phyloP scores from a whole-genome alignment of 805 yeast species.

The Nakazawaea siamensis region DNA sequence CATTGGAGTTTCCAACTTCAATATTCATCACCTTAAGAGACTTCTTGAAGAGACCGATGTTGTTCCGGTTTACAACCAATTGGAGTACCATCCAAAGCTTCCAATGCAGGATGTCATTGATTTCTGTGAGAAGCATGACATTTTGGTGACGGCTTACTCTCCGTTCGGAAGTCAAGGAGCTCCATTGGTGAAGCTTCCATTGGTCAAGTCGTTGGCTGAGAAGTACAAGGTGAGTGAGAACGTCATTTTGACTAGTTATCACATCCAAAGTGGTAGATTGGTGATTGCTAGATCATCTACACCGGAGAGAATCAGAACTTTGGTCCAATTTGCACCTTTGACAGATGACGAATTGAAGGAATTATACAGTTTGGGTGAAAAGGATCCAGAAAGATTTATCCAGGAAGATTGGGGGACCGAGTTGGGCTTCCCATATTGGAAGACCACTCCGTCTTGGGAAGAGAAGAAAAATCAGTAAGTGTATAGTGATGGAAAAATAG shows the following conservation, averaged over 20 bases:
- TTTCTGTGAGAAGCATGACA: slow-evolving; percentile 27
- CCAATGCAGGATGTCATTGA: slow-evolving; percentile 31
- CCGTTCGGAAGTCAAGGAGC: slow-evolving; percentile 64
- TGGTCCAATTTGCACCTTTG: slow-evolving; percentile 26
- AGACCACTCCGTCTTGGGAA: slow-evolving; percentile 8
- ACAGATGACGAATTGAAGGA: slow-evolving; percentile 26
- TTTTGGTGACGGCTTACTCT: slow-evolving; percentile 44
- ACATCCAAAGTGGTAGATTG: slow-evolving; percentile 51
- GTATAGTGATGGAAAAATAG: background rate
- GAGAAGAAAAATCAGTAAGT: slow-evolving; percentile 1
- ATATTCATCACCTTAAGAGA: slow-evolving; percentile 28
- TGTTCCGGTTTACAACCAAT: slow-evolving; percentile 48
- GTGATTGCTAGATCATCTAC: slow-evolving; percentile 69
- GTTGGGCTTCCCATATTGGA: slow-evolving; percentile 27
- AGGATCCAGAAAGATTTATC: slow-evolving; percentile 24
- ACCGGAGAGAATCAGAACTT: slow-evolving; percentile 45
- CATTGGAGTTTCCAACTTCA: slow-evolving; percentile 49
- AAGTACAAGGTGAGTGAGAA: slow-evolving; percentile 45
- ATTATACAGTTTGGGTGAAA: slow-evolving; percentile 21
- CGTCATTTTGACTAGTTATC: slow-evolving; percentile 56
- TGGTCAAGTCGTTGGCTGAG: slow-evolving; percentile 43
- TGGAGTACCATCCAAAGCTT: slow-evolving; percentile 40
- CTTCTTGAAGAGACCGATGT: slow-evolving; percentile 34
- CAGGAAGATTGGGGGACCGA: slow-evolving; percentile 22
- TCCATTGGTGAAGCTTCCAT: slow-evolving; percentile 46